Evolutionary conservation across 257 asterid genomes (phyloP).

Genomic region (Nicotiana tomentosiformis): DNA sequence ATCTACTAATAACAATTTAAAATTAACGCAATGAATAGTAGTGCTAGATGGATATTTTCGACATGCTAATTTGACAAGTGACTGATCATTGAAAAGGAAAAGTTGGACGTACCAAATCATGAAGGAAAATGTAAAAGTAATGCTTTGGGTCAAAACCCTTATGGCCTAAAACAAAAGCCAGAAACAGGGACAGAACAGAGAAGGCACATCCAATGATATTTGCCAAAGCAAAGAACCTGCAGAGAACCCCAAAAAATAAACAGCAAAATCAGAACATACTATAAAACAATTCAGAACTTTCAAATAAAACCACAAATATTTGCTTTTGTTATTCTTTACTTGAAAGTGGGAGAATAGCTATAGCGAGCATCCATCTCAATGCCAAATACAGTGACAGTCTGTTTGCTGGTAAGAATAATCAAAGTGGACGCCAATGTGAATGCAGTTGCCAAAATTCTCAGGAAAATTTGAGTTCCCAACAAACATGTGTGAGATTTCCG

Average conservation of each 20-base stretch:
- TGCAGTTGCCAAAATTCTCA: conserved; percentile 34
- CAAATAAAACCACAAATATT: not conserved
- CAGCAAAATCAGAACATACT: not conserved
- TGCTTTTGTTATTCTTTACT: conserved; percentile 17
- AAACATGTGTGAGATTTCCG: conserved; percentile 23
- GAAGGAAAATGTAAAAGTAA: conserved; percentile 52
- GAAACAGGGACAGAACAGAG: conserved; percentile 33
- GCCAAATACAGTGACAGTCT: conserved; percentile 37
- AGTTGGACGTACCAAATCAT: conserved; percentile 48
- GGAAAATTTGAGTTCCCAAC: conserved; percentile 26
- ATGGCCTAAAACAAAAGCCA: conserved; percentile 18
- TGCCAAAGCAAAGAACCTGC: conserved; percentile 57
- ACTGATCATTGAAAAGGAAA: not conserved
- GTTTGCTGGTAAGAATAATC: conserved; percentile 41
- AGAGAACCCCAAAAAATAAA: not conserved
- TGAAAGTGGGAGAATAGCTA: conserved; percentile 52
- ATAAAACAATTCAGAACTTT: too few relatives aligned
- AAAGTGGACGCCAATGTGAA: conserved; percentile 47
- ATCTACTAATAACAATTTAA: not conserved
- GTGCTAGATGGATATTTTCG: too few relatives aligned
- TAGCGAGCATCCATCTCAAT: conserved; percentile 44
- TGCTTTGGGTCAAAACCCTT: conserved; percentile 19
- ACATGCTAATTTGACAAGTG: not conserved
- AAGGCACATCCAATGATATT: conserved; percentile 41
- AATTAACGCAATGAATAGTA: not conserved